Conservation (phyloP, 306 rosid genomes). For the Gastrolobium villosum region DNA sequence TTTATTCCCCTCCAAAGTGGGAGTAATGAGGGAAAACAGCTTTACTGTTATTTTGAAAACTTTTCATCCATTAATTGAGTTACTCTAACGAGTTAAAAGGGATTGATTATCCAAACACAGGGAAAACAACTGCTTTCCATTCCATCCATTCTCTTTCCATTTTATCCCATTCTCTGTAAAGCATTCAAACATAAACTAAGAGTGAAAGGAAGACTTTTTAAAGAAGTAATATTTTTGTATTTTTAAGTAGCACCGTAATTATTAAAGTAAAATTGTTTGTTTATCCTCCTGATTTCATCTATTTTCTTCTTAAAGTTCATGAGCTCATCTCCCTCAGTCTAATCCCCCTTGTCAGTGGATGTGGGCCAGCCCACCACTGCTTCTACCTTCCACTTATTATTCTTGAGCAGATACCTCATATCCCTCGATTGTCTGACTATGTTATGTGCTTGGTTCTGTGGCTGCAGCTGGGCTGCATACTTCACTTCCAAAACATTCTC, state of each 20-base stretch:
- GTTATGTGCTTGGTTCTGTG: neutral
- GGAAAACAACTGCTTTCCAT: slow-evolving; percentile 4
- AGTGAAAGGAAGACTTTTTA: neutral
- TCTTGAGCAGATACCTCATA: slow-evolving; percentile 17
- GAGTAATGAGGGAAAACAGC: neutral
- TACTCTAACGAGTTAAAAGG: neutral
- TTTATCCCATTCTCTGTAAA: slow-evolving; percentile 14
- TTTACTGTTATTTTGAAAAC: slow-evolving; percentile 2
- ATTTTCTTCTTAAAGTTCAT: slow-evolving; percentile 9
- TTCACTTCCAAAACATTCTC: slow-evolving; percentile 28
- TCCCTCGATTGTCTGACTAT: neutral
- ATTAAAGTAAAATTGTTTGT: neutral
- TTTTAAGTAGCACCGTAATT: neutral
- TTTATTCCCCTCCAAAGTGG: neutral
- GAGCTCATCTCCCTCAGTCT: slow-evolving; percentile 6
- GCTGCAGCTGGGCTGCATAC: slow-evolving; percentile 20
- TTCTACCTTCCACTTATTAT: neutral
- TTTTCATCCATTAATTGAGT: neutral
- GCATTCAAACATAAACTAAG: neutral
- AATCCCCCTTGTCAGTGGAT: neutral
- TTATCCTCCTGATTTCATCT: slow-evolving; percentile 6
- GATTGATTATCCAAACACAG: slow-evolving; percentile 1
- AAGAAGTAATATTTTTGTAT: neutral
- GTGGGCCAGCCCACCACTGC: slow-evolving; percentile 8
- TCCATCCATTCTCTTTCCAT: slow-evolving; percentile 22